Evolutionary conservation across 345 rosid genomes (phyloP), one percentile per base, ranked within the genome.

Genomic region (Ricinus communis): DNA sequence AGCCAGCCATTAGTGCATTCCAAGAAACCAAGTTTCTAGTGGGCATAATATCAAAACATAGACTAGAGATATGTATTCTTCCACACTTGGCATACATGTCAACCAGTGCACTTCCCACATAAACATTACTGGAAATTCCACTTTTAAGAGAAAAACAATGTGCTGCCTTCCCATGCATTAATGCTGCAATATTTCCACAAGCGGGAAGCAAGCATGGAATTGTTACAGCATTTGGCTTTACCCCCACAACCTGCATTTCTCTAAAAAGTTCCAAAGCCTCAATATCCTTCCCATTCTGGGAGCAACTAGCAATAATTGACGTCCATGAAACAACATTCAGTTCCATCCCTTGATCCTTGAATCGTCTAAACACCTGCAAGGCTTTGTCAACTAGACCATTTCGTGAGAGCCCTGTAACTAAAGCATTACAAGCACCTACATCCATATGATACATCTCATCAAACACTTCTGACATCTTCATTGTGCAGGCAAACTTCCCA

Each of bases 81-180:
- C 96, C 96, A 69, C 96, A 90, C 69, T 92, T 90, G 30, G 91
- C 91, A 65, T 92, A 87, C 93, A 87, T 90, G 71, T 90, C 93
- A 76, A 87, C 75, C 75, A 92, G 77, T 25, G 97, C 91, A 68
- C 91, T 86, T 47, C 80, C 77, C 80, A 88, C 87, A 71, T 85
- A 85, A 74, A 86, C 79, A 75, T 88, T 85, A 52, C 77, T 72
- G 25, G 62, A 58, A 14, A 86, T 80, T 74, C 83, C 81, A 25
- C 68, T 53, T 82, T 85, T 81, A 62, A 75, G 74, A 62, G 87
- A 76, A 73, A 80, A 88, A 68, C 86, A 84, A 73, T 88, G 93
- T 64, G 83, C 82, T 36, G 87, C 85, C 69, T 81, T 88, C 41
- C 90, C 91, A 19, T 87, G 85, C 71, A 79, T 72, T 62, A 86